Percentiles rank a stretch among this genome's conserved stretches.
These are phyloP conservation scores for Plasmodium gonderi DNA, from an alignment of 169 alveolate species.

Conservation along the genomic window DNA sequence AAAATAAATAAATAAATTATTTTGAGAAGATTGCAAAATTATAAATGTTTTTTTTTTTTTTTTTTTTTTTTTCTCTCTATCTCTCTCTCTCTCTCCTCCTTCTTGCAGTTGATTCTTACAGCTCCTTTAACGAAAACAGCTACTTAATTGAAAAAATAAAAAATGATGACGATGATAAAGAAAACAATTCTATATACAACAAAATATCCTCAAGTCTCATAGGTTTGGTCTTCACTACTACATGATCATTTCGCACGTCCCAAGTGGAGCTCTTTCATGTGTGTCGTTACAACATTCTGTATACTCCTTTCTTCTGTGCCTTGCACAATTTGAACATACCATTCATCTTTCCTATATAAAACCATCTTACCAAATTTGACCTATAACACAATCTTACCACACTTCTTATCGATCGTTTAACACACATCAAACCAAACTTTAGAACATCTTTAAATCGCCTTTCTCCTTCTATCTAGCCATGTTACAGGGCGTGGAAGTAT, in stretches of 20 bases:
- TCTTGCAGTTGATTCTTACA: constrained; percentile 21
- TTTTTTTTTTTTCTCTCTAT: no score
- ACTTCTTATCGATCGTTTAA: neutral
- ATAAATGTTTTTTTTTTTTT: neutral
- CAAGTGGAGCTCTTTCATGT: no score
- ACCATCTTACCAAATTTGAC: neutral
- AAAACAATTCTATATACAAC: constrained; percentile 7
- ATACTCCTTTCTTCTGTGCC: no score
- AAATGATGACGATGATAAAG: neutral
- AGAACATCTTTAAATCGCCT: neutral
- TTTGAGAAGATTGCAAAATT: neutral
- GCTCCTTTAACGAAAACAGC: constrained; percentile 33
- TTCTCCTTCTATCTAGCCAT: constrained; percentile 71
- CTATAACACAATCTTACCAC: neutral
- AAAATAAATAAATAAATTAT: no score
- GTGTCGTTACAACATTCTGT: no score
- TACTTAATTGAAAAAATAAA: constrained; percentile 16
- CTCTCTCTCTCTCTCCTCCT: no score
- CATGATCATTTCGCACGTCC: neutral
- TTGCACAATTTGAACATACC: no score
- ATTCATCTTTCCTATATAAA: neutral
- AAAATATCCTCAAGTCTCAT: constrained; percentile 51
- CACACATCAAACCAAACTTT: neutral
- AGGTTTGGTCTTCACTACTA: constrained; percentile 1
- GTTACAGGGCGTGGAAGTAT: constrained; percentile 91